Evolutionary conservation across 1,139 yeast genomes (phyloP).

Genomic region (Debaryomyces udenii): DNA sequence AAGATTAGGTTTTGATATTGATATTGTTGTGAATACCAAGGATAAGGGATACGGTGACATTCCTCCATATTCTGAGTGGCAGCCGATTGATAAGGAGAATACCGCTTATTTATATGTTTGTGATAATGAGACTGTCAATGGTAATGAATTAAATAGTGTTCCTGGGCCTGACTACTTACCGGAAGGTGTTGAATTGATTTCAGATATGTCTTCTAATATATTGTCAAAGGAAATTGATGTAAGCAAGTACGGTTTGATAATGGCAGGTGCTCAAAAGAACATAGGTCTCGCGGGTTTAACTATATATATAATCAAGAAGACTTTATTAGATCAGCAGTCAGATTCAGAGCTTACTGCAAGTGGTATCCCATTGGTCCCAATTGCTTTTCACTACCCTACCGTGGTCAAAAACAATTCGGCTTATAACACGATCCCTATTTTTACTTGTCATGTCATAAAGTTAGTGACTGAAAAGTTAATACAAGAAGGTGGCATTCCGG

Average conservation of each 20-base stretch:
- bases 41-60: slow-evolving; percentile 65
- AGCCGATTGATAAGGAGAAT: slow-evolving; percentile 44
- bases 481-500: slow-evolving; percentile 56
- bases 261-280: slow-evolving; percentile 98
- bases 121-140: slow-evolving; percentile 96
- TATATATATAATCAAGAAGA: slow-evolving; percentile 82
- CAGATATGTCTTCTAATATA: slow-evolving; percentile 94
- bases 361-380: slow-evolving; percentile 78
- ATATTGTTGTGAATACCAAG: slow-evolving; percentile 69
- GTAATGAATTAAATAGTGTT: slow-evolving; percentile 72
- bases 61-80: slow-evolving; percentile 71
- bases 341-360: slow-evolving; percentile 62
- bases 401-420: slow-evolving; percentile 88
- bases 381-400: slow-evolving; percentile 85
- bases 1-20: slow-evolving; percentile 78
- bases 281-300: slow-evolving; percentile 96
- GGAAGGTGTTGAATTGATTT: slow-evolving; percentile 75
- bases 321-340: slow-evolving; percentile 66
- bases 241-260: slow-evolving; percentile 77
- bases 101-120: slow-evolving; percentile 88
- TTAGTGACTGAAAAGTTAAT: slow-evolving; percentile 70
- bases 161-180: slow-evolving; percentile 59
- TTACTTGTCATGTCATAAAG: slow-evolving; percentile 82
- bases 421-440: slow-evolving; percentile 93
- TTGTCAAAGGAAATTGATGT: slow-evolving; percentile 81